Evolutionary conservation across 345 rosid genomes (phyloP).

Genomic region (Arabidopsis thaliana): TAIR10.1 NC_003076.8:2578501-2579000

Average conservation of each 20-base stretch:
- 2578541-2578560: background rate
- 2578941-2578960: conserved; percentile 79
- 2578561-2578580: background rate
- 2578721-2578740: conserved; percentile 89
- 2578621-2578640: conserved; percentile 92
- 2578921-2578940: conserved; percentile 80
- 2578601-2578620: conserved; percentile 78
- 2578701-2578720: conserved; percentile 93
- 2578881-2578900: conserved; percentile 60
- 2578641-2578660: conserved; percentile 91
- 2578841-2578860: conserved; percentile 80
- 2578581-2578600: conserved; percentile 35
- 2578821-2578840: conserved; percentile 81
- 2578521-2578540: background rate
- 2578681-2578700: conserved; percentile 81
- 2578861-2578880: conserved; percentile 73
- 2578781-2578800: conserved; percentile 57
- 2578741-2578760: conserved; percentile 83
- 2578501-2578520: conserved; percentile 61
- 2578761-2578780: conserved; percentile 88
- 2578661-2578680: conserved; percentile 86
- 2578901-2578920: conserved; percentile 87
- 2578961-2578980: conserved; percentile 37
- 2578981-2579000: too few species aligned
- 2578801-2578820: conserved; percentile 71